Percentiles rank a stretch among this genome's conserved stretches.
These are phyloP conservation scores for Diaporthe eres DNA, from an alignment of 2,329 filamentous ascomycete species.

Conservation along the genomic window DNA sequence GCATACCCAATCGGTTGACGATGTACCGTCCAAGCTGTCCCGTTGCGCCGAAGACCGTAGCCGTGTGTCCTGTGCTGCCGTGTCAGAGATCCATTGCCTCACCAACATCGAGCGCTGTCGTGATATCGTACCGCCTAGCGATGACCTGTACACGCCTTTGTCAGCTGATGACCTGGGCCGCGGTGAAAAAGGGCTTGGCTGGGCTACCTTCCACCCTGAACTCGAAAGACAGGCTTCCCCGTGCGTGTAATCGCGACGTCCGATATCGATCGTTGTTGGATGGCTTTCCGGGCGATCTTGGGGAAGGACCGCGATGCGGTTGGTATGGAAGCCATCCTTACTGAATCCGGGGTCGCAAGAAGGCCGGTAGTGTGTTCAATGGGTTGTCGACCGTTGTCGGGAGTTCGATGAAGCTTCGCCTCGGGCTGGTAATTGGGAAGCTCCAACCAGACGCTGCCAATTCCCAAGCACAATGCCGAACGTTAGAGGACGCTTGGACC, in stretches of 20 bases:
- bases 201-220: constrained; percentile 86
- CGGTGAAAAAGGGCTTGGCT: constrained; percentile 54
- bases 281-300: constrained; percentile 60
- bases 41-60: constrained; percentile 97
- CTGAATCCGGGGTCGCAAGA: constrained; percentile 51
- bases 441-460: constrained; percentile 41
- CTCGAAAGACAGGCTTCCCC: constrained; percentile 92
- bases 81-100: constrained; percentile 37
- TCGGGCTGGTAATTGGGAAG: constrained; percentile 42
- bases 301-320: constrained; percentile 68
- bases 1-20: constrained; percentile 87
- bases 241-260: constrained; percentile 96
- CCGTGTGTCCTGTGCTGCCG: constrained; percentile 82
- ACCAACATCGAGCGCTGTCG: not conserved
- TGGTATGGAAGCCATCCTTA: constrained; percentile 70
- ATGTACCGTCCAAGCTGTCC: constrained; percentile 97
- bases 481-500: constrained; percentile 35
- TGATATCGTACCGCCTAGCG: constrained; percentile 80
- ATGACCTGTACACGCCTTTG: constrained; percentile 70
- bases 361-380: constrained; percentile 48
- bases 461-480: constrained; percentile 42
- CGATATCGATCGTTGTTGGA: constrained; percentile 71
- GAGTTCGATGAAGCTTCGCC: constrained; percentile 44
- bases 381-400: constrained; percentile 45
- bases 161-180: constrained; percentile 34